Percentiles rank a stretch among this genome's conserved stretches.
Conservation (phyloP, 176 grass and related monocot genomes). For the Oryza glaberrima region DNA sequence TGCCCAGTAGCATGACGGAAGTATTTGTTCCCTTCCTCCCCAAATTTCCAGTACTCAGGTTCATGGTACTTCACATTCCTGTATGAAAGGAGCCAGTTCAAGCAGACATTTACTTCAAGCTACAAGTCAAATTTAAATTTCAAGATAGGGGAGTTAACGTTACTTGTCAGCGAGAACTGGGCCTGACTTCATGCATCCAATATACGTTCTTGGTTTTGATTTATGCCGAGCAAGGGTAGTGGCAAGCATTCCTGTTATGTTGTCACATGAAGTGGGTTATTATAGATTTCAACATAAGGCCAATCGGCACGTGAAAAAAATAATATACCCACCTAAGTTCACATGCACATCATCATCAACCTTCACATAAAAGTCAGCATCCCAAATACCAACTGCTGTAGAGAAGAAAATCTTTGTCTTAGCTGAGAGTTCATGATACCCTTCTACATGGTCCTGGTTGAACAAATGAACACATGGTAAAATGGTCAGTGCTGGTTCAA, state of each 20-base stretch:
- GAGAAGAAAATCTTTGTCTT: constrained; percentile 99
- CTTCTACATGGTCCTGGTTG: constrained; percentile 84
- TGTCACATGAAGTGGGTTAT: constrained; percentile 14
- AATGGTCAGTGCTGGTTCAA: constrained; percentile 25
- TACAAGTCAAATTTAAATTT: constrained; percentile 31
- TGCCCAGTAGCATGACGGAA: constrained; percentile 92
- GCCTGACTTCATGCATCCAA: constrained; percentile 99
- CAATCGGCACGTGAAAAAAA: constrained; percentile 10
- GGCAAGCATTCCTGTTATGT: constrained; percentile 82
- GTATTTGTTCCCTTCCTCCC: constrained; percentile 94
- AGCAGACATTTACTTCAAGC: constrained; percentile 8
- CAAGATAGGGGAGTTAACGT: constrained; percentile 32
- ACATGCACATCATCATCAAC: constrained; percentile 99
- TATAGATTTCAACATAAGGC: constrained; percentile 12
- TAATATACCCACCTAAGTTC: constrained; percentile 74
- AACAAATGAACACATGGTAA: constrained; percentile 28
- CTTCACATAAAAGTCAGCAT: constrained; percentile 97
- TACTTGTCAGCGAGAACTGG: constrained; percentile 97
- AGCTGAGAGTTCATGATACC: constrained; percentile 96
- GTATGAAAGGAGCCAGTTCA: constrained; percentile 34
- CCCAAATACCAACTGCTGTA: constrained; percentile 81
- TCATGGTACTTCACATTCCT: constrained; percentile 94
- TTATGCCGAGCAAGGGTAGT: constrained; percentile 81
- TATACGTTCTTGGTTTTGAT: constrained; percentile 95
- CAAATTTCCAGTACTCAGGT: constrained; percentile 93